Evolutionary conservation across 2,329 filamentous ascomycete genomes (phyloP).

Genomic region (Didymella glomerata): DNA sequence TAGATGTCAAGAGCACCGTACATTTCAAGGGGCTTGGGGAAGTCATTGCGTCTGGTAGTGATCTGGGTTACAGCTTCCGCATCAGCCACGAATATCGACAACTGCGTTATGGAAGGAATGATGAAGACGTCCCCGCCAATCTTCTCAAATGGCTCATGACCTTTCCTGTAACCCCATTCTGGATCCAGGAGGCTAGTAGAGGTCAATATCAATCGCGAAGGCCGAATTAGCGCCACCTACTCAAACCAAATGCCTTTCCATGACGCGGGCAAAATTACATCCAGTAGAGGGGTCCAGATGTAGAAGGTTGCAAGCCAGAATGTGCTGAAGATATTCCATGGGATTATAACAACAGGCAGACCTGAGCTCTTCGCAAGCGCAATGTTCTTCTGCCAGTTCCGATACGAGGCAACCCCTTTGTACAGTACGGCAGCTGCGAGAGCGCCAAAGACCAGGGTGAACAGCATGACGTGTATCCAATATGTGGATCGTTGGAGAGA

Average conservation of each 20-base stretch:
- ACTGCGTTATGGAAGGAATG: constrained; percentile 65
- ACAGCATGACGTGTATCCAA: constrained; percentile 13
- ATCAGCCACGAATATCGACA: constrained; percentile 67
- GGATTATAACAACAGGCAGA: constrained; percentile 54
- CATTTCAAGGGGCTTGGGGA: constrained; percentile 71
- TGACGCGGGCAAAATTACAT: constrained; percentile 60
- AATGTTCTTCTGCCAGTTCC: constrained; percentile 53
- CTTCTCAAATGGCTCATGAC: constrained; percentile 66
- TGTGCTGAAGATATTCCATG: constrained; percentile 59
- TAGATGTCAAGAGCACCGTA: constrained; percentile 71
- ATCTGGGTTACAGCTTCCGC: constrained; percentile 73
- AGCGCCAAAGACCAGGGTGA: constrained; percentile 37
- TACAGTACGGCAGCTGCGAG: constrained; percentile 43
- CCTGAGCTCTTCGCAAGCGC: constrained; percentile 57
- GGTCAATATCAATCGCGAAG: constrained; percentile 12
- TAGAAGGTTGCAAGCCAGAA: constrained; percentile 65
- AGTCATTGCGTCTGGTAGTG: constrained; percentile 71
- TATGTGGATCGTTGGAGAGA: constrained; percentile 10
- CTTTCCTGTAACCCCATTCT: constrained; percentile 67
- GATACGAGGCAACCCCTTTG: constrained; percentile 46
- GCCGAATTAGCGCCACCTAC: constrained; percentile 55
- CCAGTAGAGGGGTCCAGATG: constrained; percentile 66
- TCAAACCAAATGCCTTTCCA: constrained; percentile 67
- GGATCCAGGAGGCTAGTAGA: constrained; percentile 61
- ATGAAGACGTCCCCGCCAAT: constrained; percentile 70